A percentile compares a stretch with the other conserved stretches of the same genome.
Evolutionary conservation across 371 early-diverging fungal species (phyloP).

Genomic region (Lichtheimia ornata): DNA sequence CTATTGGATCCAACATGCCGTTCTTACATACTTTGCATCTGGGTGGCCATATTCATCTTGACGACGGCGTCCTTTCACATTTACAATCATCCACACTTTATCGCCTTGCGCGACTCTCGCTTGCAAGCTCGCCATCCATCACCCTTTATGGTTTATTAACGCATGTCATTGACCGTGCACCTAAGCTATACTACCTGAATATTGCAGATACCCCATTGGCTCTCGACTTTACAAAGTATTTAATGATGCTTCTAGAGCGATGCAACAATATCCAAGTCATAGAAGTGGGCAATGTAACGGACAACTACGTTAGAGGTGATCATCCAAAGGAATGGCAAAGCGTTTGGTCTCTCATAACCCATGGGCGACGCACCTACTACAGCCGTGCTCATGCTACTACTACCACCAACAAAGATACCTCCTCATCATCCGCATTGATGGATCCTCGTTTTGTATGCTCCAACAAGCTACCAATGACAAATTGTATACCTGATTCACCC

Average conservation of each 20-base stretch:
- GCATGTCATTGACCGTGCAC: neutral
- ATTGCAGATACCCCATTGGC: neutral
- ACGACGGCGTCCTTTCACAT: conserved; percentile 14
- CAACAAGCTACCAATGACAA: conserved; percentile 27
- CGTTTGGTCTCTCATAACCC: conserved; percentile 5
- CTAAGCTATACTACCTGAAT: conserved; percentile 12
- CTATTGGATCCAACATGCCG: neutral
- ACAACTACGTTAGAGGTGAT: neutral
- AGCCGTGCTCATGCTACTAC: conserved; percentile 8
- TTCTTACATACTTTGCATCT: conserved; percentile 23
- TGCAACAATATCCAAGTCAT: conserved; percentile 14
- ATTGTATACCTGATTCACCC: conserved; percentile 23
- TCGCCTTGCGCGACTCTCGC: conserved; percentile 4
- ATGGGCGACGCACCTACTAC: conserved; percentile 23
- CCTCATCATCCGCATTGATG: no score
- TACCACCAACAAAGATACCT: no score
- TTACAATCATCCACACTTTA: neutral
- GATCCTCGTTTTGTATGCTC: conserved; percentile 31
- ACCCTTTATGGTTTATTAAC: conserved; percentile 2
- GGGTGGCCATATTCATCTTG: conserved; percentile 29
- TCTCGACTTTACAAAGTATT: neutral
- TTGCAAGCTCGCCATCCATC: conserved; percentile 4
- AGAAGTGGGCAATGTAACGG: conserved; percentile 16
- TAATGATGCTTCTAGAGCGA: neutral
- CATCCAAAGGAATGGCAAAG: neutral